Conservation (phyloP, 2,329 filamentous ascomycete genomes). For the Venturia carpophila region DNA sequence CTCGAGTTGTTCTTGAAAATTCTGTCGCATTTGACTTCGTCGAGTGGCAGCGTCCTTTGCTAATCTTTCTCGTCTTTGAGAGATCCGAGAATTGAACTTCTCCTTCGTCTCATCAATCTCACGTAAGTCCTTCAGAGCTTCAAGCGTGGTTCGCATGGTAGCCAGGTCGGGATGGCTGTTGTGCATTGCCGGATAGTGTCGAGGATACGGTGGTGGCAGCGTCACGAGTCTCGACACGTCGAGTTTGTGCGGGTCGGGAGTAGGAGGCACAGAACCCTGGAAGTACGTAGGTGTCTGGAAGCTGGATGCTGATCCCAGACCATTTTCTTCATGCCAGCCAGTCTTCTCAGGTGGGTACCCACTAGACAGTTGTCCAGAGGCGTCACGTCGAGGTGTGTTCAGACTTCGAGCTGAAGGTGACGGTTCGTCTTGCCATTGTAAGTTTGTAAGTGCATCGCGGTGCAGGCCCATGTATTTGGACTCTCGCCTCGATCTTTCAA, state of each 20-base stretch:
- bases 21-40: constrained; percentile 58
- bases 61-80: constrained; percentile 46
- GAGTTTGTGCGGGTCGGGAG: constrained; percentile 50
- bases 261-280: constrained; percentile 33
- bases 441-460: constrained; percentile 61
- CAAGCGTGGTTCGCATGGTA: constrained; percentile 64
- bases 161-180: constrained; percentile 90
- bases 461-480: constrained; percentile 95
- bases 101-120: constrained; percentile 64
- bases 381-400: constrained; percentile 14
- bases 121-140: constrained; percentile 63
- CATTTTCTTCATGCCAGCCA: constrained; percentile 45
- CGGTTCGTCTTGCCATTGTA: constrained; percentile 55
- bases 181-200: constrained; percentile 90
- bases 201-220: constrained; percentile 84
- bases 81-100: constrained; percentile 43
- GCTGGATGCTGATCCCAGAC: constrained; percentile 32
- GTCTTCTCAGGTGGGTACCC: constrained; percentile 61
- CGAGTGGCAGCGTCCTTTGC: constrained; percentile 50
- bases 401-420: constrained; percentile 28
- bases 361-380: constrained; percentile 39
- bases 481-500: constrained; percentile 79
- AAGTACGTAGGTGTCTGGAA: constrained; percentile 27
- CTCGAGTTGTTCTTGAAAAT: constrained; percentile 71
- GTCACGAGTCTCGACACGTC: constrained; percentile 91